Evolutionary conservation across 2,329 filamentous ascomycete genomes (phyloP).

Genomic region (Xylariaceae sp.): DNA sequence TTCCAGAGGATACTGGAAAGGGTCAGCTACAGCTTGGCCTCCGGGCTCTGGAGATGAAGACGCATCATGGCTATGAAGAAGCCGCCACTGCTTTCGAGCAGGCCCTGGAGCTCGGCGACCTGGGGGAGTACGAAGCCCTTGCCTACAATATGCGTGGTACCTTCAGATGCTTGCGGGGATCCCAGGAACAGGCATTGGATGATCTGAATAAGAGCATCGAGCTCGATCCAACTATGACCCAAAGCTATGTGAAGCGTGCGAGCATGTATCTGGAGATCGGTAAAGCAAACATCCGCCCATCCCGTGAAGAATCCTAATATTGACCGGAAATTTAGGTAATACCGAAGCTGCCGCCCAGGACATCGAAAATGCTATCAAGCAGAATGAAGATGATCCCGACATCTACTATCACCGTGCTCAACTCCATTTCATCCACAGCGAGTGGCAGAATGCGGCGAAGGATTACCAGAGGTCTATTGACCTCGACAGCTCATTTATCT

Average conservation of each 20-base stretch:
- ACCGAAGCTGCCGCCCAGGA: constrained; percentile 83
- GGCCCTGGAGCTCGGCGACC: constrained; percentile 74
- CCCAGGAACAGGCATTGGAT: constrained; percentile 73
- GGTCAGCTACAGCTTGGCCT: constrained; percentile 83
- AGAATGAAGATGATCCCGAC: constrained; percentile 86
- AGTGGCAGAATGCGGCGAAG: constrained; percentile 89
- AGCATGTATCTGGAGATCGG: constrained; percentile 96
- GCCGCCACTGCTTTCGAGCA: constrained; percentile 82
- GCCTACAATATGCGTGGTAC: constrained; percentile 97
- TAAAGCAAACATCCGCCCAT: constrained; percentile 38
- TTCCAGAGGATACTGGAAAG: constrained; percentile 73
- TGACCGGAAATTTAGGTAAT: constrained; percentile 52
- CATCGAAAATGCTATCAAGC: constrained; percentile 77
- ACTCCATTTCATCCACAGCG: constrained; percentile 93
- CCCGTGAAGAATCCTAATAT: neutral
- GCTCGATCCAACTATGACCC: constrained; percentile 79
- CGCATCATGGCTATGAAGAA: constrained; percentile 85
- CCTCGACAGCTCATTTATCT: constrained; percentile 92
- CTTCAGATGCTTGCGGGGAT: constrained; percentile 87
- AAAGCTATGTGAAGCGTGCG: constrained; percentile 97
- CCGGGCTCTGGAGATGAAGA: constrained; percentile 76
- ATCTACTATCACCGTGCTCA: constrained; percentile 99
- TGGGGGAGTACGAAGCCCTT: constrained; percentile 80
- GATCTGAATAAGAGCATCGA: constrained; percentile 93
- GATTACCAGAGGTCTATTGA: constrained; percentile 99